Conservation (phyloP, 2,329 filamentous ascomycete genomes). For the Diaporthe humulicola region DNA sequence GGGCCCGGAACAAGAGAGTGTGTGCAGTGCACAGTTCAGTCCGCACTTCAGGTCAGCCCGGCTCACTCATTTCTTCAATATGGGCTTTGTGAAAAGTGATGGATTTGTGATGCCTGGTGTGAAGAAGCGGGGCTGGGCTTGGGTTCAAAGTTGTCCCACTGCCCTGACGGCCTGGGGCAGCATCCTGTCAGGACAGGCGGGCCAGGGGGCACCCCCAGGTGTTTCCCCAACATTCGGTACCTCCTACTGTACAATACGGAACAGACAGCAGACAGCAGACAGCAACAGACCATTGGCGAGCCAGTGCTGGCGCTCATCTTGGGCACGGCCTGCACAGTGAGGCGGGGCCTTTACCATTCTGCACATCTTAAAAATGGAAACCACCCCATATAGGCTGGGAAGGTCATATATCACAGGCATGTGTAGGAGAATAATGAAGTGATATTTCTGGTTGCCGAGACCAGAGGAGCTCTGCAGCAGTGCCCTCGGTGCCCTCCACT, state of each 20-base stretch:
- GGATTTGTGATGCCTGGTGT: conserved; percentile 26
- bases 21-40: conserved; percentile 14
- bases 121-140: conserved; percentile 18
- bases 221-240: conserved; percentile 17
- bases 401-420: conserved; percentile 1
- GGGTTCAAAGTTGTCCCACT: not conserved
- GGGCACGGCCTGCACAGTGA: not conserved
- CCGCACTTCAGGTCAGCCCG: not conserved
- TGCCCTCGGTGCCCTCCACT: too few species aligned
- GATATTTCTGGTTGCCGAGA: not conserved
- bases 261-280: not conserved
- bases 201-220: not conserved
- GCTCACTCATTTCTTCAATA: conserved; percentile 27
- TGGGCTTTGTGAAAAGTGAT: conserved; percentile 31
- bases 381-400: not conserved
- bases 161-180: conserved; percentile 11
- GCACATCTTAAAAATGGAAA: not conserved
- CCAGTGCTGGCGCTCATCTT: not conserved
- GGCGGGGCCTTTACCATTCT: not conserved
- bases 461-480: not conserved
- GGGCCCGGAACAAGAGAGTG: not conserved
- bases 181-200: conserved; percentile 5
- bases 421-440: not conserved
- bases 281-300: not conserved
- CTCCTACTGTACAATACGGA: not conserved